These are phyloP conservation scores for Hylodesmum podocarpum DNA, from an alignment of 306 rosid species.

Conservation along the genomic window DNA sequence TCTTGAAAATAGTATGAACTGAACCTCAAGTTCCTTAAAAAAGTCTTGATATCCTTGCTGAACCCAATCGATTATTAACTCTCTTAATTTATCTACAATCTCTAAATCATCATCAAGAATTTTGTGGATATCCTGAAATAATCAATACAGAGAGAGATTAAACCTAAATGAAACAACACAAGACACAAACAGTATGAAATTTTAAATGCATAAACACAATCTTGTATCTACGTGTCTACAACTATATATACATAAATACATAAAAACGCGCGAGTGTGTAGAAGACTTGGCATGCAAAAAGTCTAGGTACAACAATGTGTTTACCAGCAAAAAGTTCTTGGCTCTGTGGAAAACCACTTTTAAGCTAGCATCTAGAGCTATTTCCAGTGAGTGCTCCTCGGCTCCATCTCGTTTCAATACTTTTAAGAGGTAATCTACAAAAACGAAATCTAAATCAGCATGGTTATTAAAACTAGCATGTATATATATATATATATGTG, in stretches of 20 bases:
- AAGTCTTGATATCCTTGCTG: constrained; percentile 90
- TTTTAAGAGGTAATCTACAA: constrained; percentile 67
- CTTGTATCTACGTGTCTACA: constrained; percentile 1
- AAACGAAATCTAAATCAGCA: constrained; percentile 30
- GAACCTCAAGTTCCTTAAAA: constrained; percentile 66
- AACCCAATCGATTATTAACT: constrained; percentile 65
- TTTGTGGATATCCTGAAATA: constrained; percentile 70
- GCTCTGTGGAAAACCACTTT: constrained; percentile 73
- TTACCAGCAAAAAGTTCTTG: constrained; percentile 65
- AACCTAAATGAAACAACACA: constrained; percentile 21
- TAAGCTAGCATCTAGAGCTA: constrained; percentile 66
- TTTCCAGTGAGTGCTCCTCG: constrained; percentile 58
- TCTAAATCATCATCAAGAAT: constrained; percentile 67
- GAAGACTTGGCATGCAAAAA: too few species aligned
- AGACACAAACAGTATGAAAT: not conserved
- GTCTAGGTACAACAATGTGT: constrained; percentile 17
- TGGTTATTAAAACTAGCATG: not conserved
- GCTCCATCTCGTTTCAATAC: constrained; percentile 53
- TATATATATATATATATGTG: too few species aligned
- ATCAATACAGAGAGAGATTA: not conserved
- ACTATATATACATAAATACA: too few species aligned
- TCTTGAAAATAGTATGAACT: constrained; percentile 63
- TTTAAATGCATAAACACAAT: not conserved
- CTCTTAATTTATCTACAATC: constrained; percentile 60
- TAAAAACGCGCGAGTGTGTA: too few species aligned